Conservation (phyloP, 495 filamentous ascomycete genomes). For the Cercophora sp. region DNA sequence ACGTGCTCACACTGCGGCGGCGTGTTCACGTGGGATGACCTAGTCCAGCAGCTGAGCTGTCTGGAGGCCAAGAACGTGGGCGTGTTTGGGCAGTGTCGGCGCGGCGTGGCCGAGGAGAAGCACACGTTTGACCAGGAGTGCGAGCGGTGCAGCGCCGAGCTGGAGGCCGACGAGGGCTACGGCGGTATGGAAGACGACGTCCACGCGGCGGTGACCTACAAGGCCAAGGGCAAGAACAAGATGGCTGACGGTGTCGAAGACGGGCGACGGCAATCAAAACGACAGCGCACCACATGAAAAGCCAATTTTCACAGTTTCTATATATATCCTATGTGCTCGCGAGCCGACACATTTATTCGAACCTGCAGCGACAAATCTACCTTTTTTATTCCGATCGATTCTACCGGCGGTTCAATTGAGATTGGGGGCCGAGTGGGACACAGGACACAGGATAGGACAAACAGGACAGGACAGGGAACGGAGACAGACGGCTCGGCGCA, state of each 20-base stretch:
- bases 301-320: too few species aligned
- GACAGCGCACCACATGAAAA: too few species aligned
- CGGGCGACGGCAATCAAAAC: constrained; percentile 15
- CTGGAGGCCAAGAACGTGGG: constrained; percentile 37
- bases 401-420: too few species aligned
- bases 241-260: constrained; percentile 12
- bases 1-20: constrained; percentile 28
- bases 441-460: too few species aligned
- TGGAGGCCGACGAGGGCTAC: constrained; percentile 30
- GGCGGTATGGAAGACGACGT: constrained; percentile 23
- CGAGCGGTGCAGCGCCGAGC: constrained; percentile 24
- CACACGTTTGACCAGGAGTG: constrained; percentile 36
- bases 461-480: too few species aligned
- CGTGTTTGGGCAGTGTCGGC: constrained; percentile 27
- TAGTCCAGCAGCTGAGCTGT: constrained; percentile 32
- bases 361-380: too few species aligned
- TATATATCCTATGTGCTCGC: too few species aligned
- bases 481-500: too few species aligned
- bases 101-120: constrained; percentile 26
- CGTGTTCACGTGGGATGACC: constrained; percentile 27
- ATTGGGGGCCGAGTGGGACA: too few species aligned
- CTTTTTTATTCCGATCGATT: too few species aligned
- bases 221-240: constrained; percentile 4
- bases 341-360: too few species aligned
- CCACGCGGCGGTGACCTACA: not conserved